Conservation (phyloP, 129 eudicot genomes). For the Mikania micrantha region DNA sequence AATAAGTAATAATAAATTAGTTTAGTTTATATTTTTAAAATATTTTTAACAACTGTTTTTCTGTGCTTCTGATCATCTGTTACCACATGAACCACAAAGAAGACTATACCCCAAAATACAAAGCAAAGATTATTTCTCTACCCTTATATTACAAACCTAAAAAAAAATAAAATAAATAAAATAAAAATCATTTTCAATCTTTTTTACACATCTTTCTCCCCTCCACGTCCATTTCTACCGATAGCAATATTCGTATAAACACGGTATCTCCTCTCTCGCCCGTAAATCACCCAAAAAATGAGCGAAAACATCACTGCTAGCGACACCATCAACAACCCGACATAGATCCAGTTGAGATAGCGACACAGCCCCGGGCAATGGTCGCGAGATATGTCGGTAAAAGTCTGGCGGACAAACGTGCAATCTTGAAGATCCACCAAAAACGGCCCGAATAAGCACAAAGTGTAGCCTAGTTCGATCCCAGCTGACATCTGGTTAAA, state of each 20-base stretch:
- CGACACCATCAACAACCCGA: slow-evolving; percentile 71
- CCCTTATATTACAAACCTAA: slow-evolving; percentile 18
- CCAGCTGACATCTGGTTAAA: slow-evolving; percentile 77
- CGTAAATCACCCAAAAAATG: slow-evolving; percentile 82
- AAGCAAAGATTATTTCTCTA: slow-evolving; percentile 10
- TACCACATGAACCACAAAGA: background rate
- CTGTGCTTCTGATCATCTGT: too few species aligned
- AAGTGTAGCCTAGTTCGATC: slow-evolving; percentile 63
- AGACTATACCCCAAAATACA: background rate
- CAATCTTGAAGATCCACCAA: slow-evolving; percentile 75
- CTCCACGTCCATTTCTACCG: slow-evolving; percentile 22
- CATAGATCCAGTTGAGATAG: slow-evolving; percentile 64
- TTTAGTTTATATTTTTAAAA: too few species aligned
- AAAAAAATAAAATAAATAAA: too few species aligned
- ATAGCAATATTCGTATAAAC: slow-evolving; percentile 42
- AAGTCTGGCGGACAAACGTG: slow-evolving; percentile 61
- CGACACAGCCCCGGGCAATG: slow-evolving; percentile 72
- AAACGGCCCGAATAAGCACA: slow-evolving; percentile 67
- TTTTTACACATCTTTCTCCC: slow-evolving; percentile 22
- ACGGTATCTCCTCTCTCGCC: slow-evolving; percentile 80
- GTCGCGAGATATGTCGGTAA: slow-evolving; percentile 39
- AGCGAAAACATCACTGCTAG: slow-evolving; percentile 74
- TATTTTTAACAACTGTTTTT: too few species aligned
- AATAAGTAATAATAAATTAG: too few species aligned
- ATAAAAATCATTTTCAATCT: background rate